phyloP scores from a whole-genome alignment of 345 rosid species.

The Ricinus communis region DNA sequence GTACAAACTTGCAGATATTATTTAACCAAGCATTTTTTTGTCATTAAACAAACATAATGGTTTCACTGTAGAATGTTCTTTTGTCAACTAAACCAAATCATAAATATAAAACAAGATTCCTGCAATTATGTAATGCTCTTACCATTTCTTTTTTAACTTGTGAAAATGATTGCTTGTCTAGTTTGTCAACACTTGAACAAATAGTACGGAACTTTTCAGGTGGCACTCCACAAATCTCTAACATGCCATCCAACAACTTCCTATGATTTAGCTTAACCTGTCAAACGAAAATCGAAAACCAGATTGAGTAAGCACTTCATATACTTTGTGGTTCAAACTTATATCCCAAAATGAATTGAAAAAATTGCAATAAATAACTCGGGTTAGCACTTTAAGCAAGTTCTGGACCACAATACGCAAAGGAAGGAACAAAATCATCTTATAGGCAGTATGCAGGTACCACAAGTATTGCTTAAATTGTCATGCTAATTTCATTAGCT shows the following conservation, averaged over 20 bases:
- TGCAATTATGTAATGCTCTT: slow-evolving; percentile 17
- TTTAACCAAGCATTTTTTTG: not conserved
- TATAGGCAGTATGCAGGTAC: not conserved
- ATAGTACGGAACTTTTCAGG: slow-evolving; percentile 85
- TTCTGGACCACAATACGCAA: slow-evolving; percentile 4
- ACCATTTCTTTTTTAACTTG: slow-evolving; percentile 92
- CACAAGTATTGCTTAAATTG: not conserved
- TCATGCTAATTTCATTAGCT: not conserved
- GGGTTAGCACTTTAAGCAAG: not conserved
- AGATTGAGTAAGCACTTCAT: not conserved
- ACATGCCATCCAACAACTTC: slow-evolving; percentile 88
- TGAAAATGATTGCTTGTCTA: slow-evolving; percentile 85
- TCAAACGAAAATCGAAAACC: not conserved
- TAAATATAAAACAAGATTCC: not conserved
- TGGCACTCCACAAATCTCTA: slow-evolving; percentile 96
- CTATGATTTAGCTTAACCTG: slow-evolving; percentile 90
- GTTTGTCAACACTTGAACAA: slow-evolving; percentile 91
- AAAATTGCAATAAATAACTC: slow-evolving; percentile 7
- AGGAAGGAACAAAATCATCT: no score
- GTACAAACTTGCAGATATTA: not conserved
- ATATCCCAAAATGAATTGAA: not conserved
- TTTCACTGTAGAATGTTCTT: not conserved
- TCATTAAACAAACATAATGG: not conserved
- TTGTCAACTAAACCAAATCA: not conserved
- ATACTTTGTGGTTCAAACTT: not conserved